phyloP scores from a whole-genome alignment of 2,329 filamentous ascomycete genomes.

The Trichophyton mentagrophytes region DNA sequence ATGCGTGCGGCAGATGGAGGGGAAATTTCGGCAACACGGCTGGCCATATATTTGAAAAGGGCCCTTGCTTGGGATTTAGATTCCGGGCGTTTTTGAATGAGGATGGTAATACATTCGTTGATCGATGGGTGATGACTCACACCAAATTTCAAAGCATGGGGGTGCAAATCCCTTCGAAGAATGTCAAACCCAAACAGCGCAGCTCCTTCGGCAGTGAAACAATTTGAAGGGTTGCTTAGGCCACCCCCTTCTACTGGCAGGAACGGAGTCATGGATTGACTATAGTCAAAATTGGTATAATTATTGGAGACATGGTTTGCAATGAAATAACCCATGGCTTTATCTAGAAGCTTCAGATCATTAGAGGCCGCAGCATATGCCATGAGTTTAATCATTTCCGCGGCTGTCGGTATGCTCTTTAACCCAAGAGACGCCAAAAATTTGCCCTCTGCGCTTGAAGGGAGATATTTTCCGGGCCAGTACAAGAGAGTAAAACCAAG shows the following conservation, averaged over 20 bases:
- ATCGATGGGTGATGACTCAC: slow-evolving; percentile 74
- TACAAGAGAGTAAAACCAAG: slow-evolving; percentile 65
- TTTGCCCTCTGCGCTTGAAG: slow-evolving; percentile 55
- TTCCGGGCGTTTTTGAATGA: slow-evolving; percentile 60
- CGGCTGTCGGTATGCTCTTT: slow-evolving; percentile 54
- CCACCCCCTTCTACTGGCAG: slow-evolving; percentile 59
- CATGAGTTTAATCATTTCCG: slow-evolving; percentile 69
- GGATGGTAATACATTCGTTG: slow-evolving; percentile 56
- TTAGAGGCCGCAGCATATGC: slow-evolving; percentile 44
- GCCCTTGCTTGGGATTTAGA: slow-evolving; percentile 52
- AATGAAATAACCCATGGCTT: slow-evolving; percentile 70
- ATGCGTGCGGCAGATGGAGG: slow-evolving; percentile 48
- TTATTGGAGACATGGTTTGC: slow-evolving; percentile 64
- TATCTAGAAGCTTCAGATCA: slow-evolving; percentile 46
- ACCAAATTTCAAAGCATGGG: slow-evolving; percentile 74
- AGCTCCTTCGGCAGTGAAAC: slow-evolving; percentile 69
- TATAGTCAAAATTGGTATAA: slow-evolving; percentile 55
- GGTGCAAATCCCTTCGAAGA: slow-evolving; percentile 59
- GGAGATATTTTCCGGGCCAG: slow-evolving; percentile 63
- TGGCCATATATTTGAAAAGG: slow-evolving; percentile 73
- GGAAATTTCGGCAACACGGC: slow-evolving; percentile 60
- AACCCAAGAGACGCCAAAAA: slow-evolving; percentile 66
- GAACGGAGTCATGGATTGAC: slow-evolving; percentile 44
- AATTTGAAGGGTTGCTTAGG: slow-evolving; percentile 60
- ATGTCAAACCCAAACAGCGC: slow-evolving; percentile 70